Evolutionary conservation across 2,329 filamentous ascomycete species (phyloP), one percentile per base, ranked within the genome.

Genomic region (Cladosporium phlei): DNA sequence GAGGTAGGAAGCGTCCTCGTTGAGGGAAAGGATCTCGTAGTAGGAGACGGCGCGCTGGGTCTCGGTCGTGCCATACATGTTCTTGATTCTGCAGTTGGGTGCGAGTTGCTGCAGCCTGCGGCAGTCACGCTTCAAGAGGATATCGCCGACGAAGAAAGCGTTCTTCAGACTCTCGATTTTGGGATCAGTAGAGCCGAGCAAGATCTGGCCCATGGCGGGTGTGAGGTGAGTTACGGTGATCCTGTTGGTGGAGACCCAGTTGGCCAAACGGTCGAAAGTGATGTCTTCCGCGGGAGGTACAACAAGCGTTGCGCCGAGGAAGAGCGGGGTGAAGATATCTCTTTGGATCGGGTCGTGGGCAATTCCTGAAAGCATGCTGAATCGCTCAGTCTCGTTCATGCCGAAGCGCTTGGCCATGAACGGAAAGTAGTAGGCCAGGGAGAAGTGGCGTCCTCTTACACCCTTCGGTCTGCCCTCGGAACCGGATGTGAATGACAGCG

Each of bases 191-290:
- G 87, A 82, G 33, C 89, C 90, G n/a, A 91, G 83, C 2, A 97
- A 72, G 51, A 97, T 93, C 58, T 96, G 88, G 46, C 90, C 90
- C 90, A 97, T 96, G 48, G 93, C 93, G 8, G 93, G 93, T 1
- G 93, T 98, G 29, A 97, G 70, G 67, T 97, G 93, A 10, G 85
- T 88, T 16, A 89, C 86, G 12, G 83, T 95, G 2, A 86, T 80
- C 46, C 77, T 70, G 60, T 86, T 79, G 43, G 84, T 79, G 43
- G 76, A 74, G 77, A 96, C 88, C 93, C 93, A 98, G 61, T 95
- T 88, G 4, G 84, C 84, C 11, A 96, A 73, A 58, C 76, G 82
- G 68, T 95, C 90, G 63, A 96, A 86, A 45, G 84, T 79, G 50
- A 97, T 97, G 56, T 89, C 82, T 52, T 95, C 89, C 48, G 79